Conservation (phyloP, 2,329 filamentous ascomycete species). For the Bretziella fagacearum region DNA sequence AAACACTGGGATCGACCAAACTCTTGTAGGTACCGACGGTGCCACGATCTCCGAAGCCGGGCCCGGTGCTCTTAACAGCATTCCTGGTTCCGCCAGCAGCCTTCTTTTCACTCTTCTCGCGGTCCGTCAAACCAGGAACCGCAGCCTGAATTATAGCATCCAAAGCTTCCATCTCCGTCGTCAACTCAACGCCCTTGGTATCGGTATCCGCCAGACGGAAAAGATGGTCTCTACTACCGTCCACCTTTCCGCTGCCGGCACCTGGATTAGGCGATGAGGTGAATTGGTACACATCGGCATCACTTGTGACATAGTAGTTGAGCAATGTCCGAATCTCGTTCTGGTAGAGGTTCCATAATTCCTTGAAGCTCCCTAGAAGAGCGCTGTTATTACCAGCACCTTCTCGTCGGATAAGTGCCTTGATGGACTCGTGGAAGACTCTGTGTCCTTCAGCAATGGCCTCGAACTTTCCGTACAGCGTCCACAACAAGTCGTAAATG, state of each 20-base stretch:
- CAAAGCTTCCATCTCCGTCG: conserved; percentile 71
- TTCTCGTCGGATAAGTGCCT: conserved; percentile 69
- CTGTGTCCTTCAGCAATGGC: conserved; percentile 92
- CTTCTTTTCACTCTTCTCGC: conserved; percentile 40
- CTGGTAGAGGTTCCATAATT: conserved; percentile 94
- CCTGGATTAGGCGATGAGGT: conserved; percentile 36
- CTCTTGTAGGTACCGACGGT: conserved; percentile 59
- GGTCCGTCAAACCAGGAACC: conserved; percentile 78
- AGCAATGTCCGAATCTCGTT: conserved; percentile 90
- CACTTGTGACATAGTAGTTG: conserved; percentile 90
- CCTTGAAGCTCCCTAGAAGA: conserved; percentile 78
- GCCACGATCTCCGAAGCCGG: conserved; percentile 11
- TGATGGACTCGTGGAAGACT: conserved; percentile 81
- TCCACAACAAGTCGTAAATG: conserved; percentile 81
- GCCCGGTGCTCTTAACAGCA: conserved; percentile 14
- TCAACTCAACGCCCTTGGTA: conserved; percentile 59
- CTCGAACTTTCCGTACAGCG: conserved; percentile 90
- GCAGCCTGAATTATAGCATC: conserved; percentile 81
- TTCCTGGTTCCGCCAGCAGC: conserved; percentile 20
- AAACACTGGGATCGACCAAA: conserved; percentile 91
- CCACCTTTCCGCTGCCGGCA: conserved; percentile 21
- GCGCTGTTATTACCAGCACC: conserved; percentile 45
- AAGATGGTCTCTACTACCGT: conserved; percentile 43
- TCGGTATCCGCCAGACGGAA: conserved; percentile 82
- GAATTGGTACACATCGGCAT: conserved; percentile 57